A percentile compares a stretch with the other conserved stretches of the same genome.
phyloP scores from a whole-genome alignment of 108 stramenopile species.

The Mediolabrus comicus region DNA sequence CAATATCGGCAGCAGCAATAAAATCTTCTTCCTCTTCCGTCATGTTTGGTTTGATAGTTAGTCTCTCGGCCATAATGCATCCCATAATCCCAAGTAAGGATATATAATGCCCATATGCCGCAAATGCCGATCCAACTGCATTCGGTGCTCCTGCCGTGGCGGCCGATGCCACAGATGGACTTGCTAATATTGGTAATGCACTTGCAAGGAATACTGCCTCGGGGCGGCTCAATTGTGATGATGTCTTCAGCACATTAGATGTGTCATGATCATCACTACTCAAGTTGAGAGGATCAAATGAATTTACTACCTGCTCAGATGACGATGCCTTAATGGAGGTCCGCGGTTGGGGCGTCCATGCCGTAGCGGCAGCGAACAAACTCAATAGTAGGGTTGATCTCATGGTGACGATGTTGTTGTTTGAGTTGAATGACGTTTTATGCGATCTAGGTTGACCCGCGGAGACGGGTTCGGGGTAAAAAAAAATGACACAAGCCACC shows the following conservation, averaged over 20 bases:
- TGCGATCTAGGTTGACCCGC: no score
- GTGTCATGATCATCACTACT: neutral
- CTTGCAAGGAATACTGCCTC: constrained; percentile 15
- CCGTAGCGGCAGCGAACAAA: constrained; percentile 8
- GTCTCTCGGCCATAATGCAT: constrained; percentile 58
- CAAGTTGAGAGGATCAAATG: constrained; percentile 26
- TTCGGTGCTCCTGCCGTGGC: constrained; percentile 45
- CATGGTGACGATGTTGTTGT: neutral
- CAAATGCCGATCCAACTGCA: constrained; percentile 57
- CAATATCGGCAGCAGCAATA: constrained; percentile 56
- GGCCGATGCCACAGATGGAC: constrained; percentile 42
- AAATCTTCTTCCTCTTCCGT: constrained; percentile 58
- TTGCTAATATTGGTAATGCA: constrained; percentile 12
- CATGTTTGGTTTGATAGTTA: constrained; percentile 68
- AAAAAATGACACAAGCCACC: no score
- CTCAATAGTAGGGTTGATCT: constrained; percentile 13
- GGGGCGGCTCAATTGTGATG: constrained; percentile 4
- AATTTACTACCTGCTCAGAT: neutral
- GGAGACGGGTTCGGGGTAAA: no score
- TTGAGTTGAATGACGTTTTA: neutral
- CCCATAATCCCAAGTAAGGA: constrained; percentile 55
- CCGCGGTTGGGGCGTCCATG: constrained; percentile 27
- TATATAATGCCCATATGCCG: constrained; percentile 77
- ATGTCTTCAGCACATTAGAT: neutral
- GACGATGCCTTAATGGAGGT: neutral